Evolutionary conservation across 2,329 filamentous ascomycete species (phyloP).

Genomic region (Elsinoe batatas): DNA sequence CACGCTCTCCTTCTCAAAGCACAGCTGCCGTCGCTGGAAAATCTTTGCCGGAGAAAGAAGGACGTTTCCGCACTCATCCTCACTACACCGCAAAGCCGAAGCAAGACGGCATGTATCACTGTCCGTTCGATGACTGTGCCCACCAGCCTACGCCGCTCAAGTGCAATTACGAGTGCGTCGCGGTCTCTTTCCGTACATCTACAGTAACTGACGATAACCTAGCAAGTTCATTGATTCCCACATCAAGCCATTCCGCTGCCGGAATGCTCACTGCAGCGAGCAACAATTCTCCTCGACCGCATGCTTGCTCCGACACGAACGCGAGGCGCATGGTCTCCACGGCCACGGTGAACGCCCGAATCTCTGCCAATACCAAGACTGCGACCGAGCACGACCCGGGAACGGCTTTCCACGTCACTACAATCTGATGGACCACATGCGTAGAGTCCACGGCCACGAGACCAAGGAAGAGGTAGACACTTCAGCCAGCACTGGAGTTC

Average conservation of each 20-base stretch:
- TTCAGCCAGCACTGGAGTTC: background rate
- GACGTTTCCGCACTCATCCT: conserved; percentile 43
- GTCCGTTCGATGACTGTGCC: conserved; percentile 72
- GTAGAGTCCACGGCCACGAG: conserved; percentile 67
- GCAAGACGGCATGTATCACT: conserved; percentile 80
- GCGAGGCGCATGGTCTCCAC: conserved; percentile 91
- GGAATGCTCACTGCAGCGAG: conserved; percentile 66
- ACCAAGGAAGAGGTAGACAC: background rate
- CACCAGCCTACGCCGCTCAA: conserved; percentile 94
- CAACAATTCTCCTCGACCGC: conserved; percentile 90
- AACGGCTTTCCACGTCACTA: conserved; percentile 91
- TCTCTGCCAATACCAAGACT: conserved; percentile 77
- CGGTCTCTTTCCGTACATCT: conserved; percentile 3
- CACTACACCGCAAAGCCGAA: conserved; percentile 59
- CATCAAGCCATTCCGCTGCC: conserved; percentile 92
- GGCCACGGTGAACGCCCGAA: conserved; percentile 89
- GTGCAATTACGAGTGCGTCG: conserved; percentile 93
- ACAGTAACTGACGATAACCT: conserved; percentile 15
- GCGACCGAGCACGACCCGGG: conserved; percentile 69
- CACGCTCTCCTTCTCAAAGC: background rate
- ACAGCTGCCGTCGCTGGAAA: background rate
- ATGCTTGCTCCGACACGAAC: conserved; percentile 86
- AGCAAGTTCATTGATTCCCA: conserved; percentile 98
- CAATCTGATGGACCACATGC: conserved; percentile 97
- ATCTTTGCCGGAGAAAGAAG: conserved; percentile 20